phyloP scores from a whole-genome alignment of 2,329 filamentous ascomycete species.

The Fusarium sp. region DNA sequence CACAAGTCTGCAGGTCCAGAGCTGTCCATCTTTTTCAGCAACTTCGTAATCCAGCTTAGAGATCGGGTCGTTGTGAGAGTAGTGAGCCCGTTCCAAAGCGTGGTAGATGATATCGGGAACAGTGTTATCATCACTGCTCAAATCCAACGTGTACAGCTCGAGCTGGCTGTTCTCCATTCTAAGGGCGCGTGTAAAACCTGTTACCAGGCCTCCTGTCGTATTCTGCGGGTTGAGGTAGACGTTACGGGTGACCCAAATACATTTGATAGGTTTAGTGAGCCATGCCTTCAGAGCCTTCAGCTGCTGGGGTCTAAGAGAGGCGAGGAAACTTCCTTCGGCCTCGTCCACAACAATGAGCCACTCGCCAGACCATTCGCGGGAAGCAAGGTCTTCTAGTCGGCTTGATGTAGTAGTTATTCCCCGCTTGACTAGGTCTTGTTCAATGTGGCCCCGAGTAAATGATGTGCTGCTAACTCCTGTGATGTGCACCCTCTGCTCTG shows the following conservation, averaged over 20 bases:
- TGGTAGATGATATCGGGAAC: slow-evolving; percentile 29
- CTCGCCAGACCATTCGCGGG: slow-evolving; percentile 32
- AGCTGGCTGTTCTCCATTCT: slow-evolving; percentile 40
- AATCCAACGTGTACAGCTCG: slow-evolving; percentile 40
- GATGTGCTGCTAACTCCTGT: slow-evolving; percentile 13
- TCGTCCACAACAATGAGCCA: slow-evolving; percentile 40
- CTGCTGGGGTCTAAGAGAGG: slow-evolving; percentile 29
- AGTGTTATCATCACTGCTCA: slow-evolving; percentile 34
- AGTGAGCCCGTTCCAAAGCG: slow-evolving; percentile 37
- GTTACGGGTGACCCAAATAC: slow-evolving; percentile 41
- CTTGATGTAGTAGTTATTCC: slow-evolving; percentile 29
- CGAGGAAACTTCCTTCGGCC: slow-evolving; percentile 37
- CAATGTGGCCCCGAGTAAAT: slow-evolving; percentile 10
- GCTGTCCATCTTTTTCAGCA: slow-evolving; percentile 42
- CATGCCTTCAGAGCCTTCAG: slow-evolving; percentile 34
- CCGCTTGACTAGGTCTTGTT: slow-evolving; percentile 12
- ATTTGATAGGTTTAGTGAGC: slow-evolving; percentile 36
- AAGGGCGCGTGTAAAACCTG: slow-evolving; percentile 41
- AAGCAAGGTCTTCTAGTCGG: slow-evolving; percentile 28
- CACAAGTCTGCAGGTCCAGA: slow-evolving; percentile 42
- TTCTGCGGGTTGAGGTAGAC: slow-evolving; percentile 42
- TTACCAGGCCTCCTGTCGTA: slow-evolving; percentile 39
- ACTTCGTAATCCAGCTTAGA: slow-evolving; percentile 43
- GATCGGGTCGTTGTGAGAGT: slow-evolving; percentile 40
- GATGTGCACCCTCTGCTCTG: slow-evolving; percentile 27